Base-by-base conservation (phyloP, 179 eudicot species). In the Sideroxylon spinosum region DNA sequence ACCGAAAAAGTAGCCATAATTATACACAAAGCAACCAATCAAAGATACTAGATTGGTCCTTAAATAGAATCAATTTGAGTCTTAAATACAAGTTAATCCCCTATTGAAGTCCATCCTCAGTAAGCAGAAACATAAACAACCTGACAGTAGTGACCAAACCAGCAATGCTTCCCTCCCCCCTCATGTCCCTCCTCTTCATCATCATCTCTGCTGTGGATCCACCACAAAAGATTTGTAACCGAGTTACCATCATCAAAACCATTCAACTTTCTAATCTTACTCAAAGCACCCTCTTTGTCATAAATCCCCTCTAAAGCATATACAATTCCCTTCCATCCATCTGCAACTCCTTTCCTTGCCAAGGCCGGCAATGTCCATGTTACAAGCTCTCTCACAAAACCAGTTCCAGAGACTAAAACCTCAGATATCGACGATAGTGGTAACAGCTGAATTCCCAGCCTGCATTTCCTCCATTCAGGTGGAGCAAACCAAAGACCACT, bases 401-500 rank as follows among this genome's bases (percentile, higher is more conserved):
- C 75, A 2, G 60, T 79, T 78, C 92, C 97, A 65, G 91, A 87
- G 77, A 94, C 92, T 79, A 92, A 78, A 32, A 79, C 83, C 83
- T 94, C 97, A 0, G 88, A 86, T 10, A 94, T 88, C 2, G 98
- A 97, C 78, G 87, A 37, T 71, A 94, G 0, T 1, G 98, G 98
- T 62, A 94, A 84, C 59, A 92, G 84, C 55, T 94, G 97, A 81
- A 94, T 94, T 37, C 98, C 98, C 2, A 94, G 86, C 88, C 97
- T 86, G 78, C 90, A 89, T 75, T 94, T 97, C 69, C 79, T 88
- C 95, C 94, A 89, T 0, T 81, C 97, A 9, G 95, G 84, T 9
- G 97, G 97, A 28, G 95, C 98, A 76, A 91, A 94, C 98, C 97
- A 94, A 20, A 92, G 92, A 12, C 88, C 94, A 56, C 91, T 91